These are phyloP conservation scores for Silene coronaria DNA, from an alignment of 179 eudicot species.

Conservation along the genomic window DNA sequence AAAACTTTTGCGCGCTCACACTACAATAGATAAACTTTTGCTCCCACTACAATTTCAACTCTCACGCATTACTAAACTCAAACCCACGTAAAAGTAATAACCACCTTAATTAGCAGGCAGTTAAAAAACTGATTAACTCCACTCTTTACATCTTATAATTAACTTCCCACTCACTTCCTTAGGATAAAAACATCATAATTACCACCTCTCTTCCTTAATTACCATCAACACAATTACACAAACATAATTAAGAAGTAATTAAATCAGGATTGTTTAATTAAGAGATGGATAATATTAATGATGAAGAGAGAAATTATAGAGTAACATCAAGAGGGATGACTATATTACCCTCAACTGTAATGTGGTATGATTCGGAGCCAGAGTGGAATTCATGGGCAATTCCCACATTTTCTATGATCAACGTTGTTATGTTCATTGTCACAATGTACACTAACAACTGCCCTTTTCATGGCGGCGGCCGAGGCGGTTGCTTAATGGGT, in stretches of 20 bases:
- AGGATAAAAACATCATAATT: not conserved
- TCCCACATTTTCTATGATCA: conserved; percentile 17
- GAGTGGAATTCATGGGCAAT: conserved; percentile 32
- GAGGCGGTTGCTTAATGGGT: not conserved
- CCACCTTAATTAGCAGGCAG: not conserved
- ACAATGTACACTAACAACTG: conserved; percentile 27
- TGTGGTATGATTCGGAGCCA: conserved; percentile 31
- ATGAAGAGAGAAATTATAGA: conserved; percentile 12
- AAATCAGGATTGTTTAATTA: not conserved
- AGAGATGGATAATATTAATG: not conserved
- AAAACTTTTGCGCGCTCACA: no score
- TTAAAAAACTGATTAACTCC: conserved; percentile 1
- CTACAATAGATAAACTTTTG: no score
- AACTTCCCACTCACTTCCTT: not conserved
- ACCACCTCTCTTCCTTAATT: not conserved
- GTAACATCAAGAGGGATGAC: not conserved
- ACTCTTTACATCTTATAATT: not conserved
- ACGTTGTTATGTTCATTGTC: conserved; percentile 17
- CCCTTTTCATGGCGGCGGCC: conserved; percentile 2
- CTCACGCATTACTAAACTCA: not conserved
- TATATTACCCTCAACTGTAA: conserved; percentile 2
- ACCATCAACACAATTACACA: not conserved
- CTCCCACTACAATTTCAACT: not conserved
- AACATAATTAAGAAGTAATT: not conserved
- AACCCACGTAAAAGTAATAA: not conserved